These are phyloP conservation scores for Lasiosphaeria hispida DNA, from an alignment of 495 filamentous ascomycete genomes.

Conservation along the genomic window DNA sequence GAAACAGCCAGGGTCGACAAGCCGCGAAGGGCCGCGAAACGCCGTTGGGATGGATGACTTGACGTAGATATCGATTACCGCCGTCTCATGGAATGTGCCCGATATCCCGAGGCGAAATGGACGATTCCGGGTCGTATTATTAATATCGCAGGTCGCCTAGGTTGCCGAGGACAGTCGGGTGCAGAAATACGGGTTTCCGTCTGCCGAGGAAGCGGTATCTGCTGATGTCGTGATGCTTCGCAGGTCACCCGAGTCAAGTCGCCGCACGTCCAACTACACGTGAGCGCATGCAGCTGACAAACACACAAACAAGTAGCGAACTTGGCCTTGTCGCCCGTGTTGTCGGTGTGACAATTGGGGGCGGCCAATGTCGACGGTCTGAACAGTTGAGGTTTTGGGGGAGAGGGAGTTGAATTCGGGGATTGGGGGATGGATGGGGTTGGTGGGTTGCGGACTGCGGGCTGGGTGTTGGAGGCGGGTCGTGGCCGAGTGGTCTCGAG, in stretches of 20 bases:
- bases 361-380: background rate
- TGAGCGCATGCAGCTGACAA: slow-evolving; percentile 1
- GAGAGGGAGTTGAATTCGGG: background rate
- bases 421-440: too few species aligned
- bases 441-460: too few species aligned
- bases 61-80: too few species aligned
- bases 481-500: background rate
- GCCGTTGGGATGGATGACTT: too few species aligned
- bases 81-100: too few species aligned
- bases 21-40: too few species aligned
- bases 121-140: background rate
- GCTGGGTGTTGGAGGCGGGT: too few species aligned
- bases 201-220: background rate
- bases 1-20: too few species aligned
- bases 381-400: background rate
- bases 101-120: too few species aligned
- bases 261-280: slow-evolving; percentile 1
- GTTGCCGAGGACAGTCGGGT: background rate
- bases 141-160: background rate
- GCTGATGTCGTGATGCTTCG: background rate
- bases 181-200: background rate
- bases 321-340: too few species aligned
- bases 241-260: slow-evolving; percentile 7
- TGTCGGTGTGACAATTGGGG: background rate
- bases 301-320: background rate